Conservation (phyloP, 2,329 filamentous ascomycete species). For the Magnaporthiopsis rhizophila region DNA sequence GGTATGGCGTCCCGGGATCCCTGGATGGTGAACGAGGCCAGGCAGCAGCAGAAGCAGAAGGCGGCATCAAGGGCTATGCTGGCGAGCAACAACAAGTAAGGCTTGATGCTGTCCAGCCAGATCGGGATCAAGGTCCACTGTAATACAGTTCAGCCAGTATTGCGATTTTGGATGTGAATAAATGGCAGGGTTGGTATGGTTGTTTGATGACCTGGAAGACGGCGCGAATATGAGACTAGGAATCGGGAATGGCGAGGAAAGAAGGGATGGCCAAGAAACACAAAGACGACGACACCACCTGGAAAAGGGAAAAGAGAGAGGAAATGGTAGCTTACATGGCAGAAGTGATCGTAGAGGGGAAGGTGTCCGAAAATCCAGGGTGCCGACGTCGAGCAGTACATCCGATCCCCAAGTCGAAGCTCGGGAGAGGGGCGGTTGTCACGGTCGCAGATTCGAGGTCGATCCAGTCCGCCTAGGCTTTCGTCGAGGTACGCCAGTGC, state of each 20-base stretch:
- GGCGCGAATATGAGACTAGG: not conserved
- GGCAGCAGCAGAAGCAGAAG: not conserved
- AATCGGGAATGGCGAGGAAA: not conserved
- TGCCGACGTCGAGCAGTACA: not conserved
- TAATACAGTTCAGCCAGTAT: not conserved
- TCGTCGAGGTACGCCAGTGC: not conserved
- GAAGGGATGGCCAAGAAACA: not conserved
- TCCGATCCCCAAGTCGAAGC: not conserved
- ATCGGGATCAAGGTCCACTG: not conserved
- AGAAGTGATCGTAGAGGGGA: not conserved
- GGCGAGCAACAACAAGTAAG: not conserved
- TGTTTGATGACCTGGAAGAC: too few species aligned
- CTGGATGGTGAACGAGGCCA: not conserved
- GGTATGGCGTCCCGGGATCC: not conserved
- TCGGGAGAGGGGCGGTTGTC: not conserved
- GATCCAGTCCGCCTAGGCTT: not conserved
- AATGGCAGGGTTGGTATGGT: too few species aligned
- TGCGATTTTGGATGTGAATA: not conserved
- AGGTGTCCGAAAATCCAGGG: not conserved
- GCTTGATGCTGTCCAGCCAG: not conserved
- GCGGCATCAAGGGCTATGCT: not conserved
- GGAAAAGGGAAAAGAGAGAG: not conserved
- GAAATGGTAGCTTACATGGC: not conserved
- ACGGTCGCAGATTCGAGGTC: not conserved
- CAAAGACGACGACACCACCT: too few species aligned